Conservation (phyloP, 2,329 filamentous ascomycete genomes). For the Metarhizium brunneum region DNA sequence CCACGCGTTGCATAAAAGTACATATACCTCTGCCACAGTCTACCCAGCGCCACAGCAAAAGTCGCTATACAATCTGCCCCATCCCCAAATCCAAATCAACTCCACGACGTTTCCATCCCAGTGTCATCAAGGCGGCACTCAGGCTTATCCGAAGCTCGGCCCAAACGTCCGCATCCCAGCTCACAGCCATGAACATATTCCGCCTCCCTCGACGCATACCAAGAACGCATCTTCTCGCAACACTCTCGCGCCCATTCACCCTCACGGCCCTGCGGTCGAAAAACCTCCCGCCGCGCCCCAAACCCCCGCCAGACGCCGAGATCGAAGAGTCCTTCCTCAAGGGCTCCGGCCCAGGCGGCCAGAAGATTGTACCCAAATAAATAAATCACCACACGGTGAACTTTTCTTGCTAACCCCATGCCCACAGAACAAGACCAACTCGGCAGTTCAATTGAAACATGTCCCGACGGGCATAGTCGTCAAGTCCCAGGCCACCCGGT, state of each 20-base stretch:
- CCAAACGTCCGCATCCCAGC: too few species aligned
- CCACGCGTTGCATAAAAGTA: too few species aligned
- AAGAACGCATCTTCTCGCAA: not conserved
- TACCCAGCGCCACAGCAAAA: too few species aligned
- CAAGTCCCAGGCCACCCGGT: constrained; percentile 88
- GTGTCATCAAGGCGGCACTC: not conserved
- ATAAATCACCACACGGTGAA: too few species aligned
- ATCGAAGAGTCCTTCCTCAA: constrained; percentile 82
- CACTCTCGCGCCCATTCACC: constrained; percentile 17
- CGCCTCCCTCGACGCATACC: not conserved
- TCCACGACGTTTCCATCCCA: not conserved
- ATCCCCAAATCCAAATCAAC: too few species aligned
- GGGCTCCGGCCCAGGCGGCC: constrained; percentile 84
- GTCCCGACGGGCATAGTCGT: constrained; percentile 84
- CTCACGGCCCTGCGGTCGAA: constrained; percentile 16
- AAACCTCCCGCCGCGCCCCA: constrained; percentile 67
- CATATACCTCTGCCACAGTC: too few species aligned
- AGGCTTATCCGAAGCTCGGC: too few species aligned
- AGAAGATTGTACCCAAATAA: constrained; percentile 65
- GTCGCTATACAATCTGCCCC: too few species aligned
- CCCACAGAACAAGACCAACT: constrained; percentile 83
- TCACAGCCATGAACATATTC: not conserved
- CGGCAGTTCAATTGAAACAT: constrained; percentile 87
- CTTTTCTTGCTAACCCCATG: not conserved
- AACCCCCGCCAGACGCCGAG: constrained; percentile 64